phyloP scores from a whole-genome alignment of 441 rosid species.

The Metrosideros polymorpha region DNA sequence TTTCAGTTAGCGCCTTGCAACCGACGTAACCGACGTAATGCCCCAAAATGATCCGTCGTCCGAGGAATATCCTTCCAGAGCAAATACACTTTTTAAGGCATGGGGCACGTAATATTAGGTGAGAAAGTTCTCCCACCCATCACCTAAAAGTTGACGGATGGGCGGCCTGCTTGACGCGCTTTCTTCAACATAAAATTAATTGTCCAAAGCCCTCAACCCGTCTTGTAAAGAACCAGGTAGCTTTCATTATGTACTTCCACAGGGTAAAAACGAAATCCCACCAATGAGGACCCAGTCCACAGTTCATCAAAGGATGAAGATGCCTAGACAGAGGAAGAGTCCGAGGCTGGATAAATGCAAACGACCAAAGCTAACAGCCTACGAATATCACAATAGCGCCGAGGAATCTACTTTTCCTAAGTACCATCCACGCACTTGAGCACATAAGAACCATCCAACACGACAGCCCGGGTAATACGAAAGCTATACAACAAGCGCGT shows the following conservation, averaged over 20 bases:
- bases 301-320: background rate
- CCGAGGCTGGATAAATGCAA: background rate
- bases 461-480: background rate
- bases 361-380: background rate
- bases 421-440: background rate
- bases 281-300: background rate
- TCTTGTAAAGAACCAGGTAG: background rate
- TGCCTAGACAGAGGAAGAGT: background rate
- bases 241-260: background rate
- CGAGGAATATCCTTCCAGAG: background rate
- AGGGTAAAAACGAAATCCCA: background rate
- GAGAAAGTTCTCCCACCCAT: background rate
- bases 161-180: background rate
- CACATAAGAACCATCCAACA: background rate
- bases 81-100: background rate
- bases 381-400: background rate
- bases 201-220: too few relatives aligned
- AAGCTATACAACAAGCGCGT: background rate
- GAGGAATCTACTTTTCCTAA: background rate
- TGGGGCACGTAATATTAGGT: background rate
- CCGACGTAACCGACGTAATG: background rate
- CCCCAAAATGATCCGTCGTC: background rate
- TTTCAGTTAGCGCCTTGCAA: too few relatives aligned
- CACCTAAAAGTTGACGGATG: background rate
- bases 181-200: too few relatives aligned